Conservation (phyloP, 2,329 filamentous ascomycete genomes). For the Microdochium bolleyi region DNA sequence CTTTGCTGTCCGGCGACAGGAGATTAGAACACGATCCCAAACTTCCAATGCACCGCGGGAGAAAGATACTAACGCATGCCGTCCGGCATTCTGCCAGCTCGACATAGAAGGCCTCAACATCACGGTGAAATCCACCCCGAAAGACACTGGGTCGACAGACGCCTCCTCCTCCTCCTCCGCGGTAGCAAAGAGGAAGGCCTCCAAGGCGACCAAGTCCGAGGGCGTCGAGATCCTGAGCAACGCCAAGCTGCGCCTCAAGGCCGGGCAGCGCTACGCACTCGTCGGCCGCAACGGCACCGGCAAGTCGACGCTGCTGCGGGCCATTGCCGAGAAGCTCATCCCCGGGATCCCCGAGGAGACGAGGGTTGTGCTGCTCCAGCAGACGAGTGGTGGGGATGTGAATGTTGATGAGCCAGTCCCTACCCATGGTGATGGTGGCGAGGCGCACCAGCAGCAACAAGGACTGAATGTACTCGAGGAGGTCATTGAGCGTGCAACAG, state of each 20-base stretch:
- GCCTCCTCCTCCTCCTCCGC: neutral
- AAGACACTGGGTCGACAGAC: neutral
- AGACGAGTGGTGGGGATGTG: slow-evolving; percentile 41
- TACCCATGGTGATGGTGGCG: neutral
- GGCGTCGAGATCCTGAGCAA: slow-evolving; percentile 62
- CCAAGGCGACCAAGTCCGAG: slow-evolving; percentile 34
- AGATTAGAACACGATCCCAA: too few species aligned
- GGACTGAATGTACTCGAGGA: slow-evolving; percentile 51
- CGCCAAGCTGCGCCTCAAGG: slow-evolving; percentile 64
- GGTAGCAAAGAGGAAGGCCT: neutral
- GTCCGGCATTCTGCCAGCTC: slow-evolving; percentile 26
- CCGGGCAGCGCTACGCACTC: slow-evolving; percentile 67
- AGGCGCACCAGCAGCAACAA: slow-evolving; percentile 3
- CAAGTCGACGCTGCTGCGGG: slow-evolving; percentile 69
- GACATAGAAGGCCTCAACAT: slow-evolving; percentile 69
- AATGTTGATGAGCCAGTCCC: slow-evolving; percentile 3
- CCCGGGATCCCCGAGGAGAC: slow-evolving; percentile 64
- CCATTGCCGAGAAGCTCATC: slow-evolving; percentile 70
- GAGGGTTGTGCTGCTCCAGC: slow-evolving; percentile 60
- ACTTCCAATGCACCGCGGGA: too few species aligned
- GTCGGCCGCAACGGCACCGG: slow-evolving; percentile 76
- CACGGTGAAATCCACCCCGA: slow-evolving; percentile 40
- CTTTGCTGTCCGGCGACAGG: too few species aligned
- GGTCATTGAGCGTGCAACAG: slow-evolving; percentile 54
- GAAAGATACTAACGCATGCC: too few species aligned